Percentiles rank a stretch among this genome's conserved stretches.
Evolutionary conservation across 305 asterid genomes (phyloP).

Genomic region (Solanum aculeatissimum): DNA sequence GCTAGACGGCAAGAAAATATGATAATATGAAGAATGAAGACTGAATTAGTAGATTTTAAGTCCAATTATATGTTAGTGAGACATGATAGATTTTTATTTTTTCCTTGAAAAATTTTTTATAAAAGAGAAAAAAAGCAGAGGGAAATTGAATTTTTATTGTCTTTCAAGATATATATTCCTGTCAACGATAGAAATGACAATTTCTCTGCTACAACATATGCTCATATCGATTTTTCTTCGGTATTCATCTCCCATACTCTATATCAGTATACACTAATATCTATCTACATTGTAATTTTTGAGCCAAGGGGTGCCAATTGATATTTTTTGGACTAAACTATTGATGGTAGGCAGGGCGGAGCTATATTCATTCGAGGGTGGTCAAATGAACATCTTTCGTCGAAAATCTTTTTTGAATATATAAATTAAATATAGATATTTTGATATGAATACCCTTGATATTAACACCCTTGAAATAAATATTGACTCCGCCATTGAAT

Average conservation of each 20-base stretch:
- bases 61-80: not conserved
- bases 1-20: conserved; percentile 44
- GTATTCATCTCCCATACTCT: not conserved
- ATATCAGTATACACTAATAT: not conserved
- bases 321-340: not conserved
- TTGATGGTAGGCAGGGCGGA: rapidly evolving
- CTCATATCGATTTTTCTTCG: not conserved
- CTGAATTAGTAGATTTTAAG: not conserved
- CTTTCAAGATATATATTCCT: not conserved
- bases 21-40: conserved; percentile 2
- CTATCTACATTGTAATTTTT: not conserved
- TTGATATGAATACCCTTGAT: too few relatives aligned
- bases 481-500: too few relatives aligned
- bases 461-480: too few relatives aligned
- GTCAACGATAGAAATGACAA: not conserved
- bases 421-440: not conserved
- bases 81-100: not conserved
- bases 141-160: not conserved
- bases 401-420: too few relatives aligned
- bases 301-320: not conserved
- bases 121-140: not conserved
- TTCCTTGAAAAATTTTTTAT: not conserved
- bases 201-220: not conserved
- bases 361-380: too few relatives aligned
- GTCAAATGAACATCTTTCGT: too few relatives aligned